phyloP scores from a whole-genome alignment of 768 basidiomycete genomes.

The Boletus subparvulus region DNA sequence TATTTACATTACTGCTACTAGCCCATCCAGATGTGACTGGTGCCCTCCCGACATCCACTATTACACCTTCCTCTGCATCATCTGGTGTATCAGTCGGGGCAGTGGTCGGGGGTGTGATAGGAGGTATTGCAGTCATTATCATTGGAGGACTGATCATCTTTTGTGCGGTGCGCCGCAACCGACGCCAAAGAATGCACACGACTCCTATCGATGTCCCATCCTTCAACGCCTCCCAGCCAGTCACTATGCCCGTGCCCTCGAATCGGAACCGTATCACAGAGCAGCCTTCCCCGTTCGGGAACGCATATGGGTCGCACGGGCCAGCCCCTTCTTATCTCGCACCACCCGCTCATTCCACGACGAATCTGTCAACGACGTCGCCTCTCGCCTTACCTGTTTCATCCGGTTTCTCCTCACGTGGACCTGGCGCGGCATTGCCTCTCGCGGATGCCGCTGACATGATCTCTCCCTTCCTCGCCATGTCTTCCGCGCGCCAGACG shows the following conservation, averaged over 20 bases:
- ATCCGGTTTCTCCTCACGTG: neutral
- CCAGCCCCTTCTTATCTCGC: neutral
- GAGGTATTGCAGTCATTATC: constrained; percentile 12
- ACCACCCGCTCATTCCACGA: constrained; percentile 11
- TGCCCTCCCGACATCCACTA: constrained; percentile 6
- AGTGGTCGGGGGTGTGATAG: constrained; percentile 26
- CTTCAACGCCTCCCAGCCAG: neutral
- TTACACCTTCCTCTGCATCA: constrained; percentile 10
- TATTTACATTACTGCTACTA: constrained; percentile 1
- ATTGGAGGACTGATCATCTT: constrained; percentile 13
- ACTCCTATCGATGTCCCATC: neutral
- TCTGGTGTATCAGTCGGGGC: constrained; percentile 7
- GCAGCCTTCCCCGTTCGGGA: neutral
- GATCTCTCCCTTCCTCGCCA: constrained; percentile 23
- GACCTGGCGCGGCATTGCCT: neutral
- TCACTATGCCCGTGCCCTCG: neutral
- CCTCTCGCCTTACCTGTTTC: constrained; percentile 1
- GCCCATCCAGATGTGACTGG: constrained; percentile 19
- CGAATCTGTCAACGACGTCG: constrained; percentile 4
- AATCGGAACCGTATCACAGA: neutral
- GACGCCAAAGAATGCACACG: neutral
- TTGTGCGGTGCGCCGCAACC: constrained; percentile 11
- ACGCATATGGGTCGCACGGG: neutral
- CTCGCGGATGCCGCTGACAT: constrained; percentile 22
- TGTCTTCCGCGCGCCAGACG: constrained; percentile 3